These are phyloP conservation scores for Hyphopichia buzzinii DNA, from an alignment of 1,139 yeast genomes.

Conservation along the genomic window DNA sequence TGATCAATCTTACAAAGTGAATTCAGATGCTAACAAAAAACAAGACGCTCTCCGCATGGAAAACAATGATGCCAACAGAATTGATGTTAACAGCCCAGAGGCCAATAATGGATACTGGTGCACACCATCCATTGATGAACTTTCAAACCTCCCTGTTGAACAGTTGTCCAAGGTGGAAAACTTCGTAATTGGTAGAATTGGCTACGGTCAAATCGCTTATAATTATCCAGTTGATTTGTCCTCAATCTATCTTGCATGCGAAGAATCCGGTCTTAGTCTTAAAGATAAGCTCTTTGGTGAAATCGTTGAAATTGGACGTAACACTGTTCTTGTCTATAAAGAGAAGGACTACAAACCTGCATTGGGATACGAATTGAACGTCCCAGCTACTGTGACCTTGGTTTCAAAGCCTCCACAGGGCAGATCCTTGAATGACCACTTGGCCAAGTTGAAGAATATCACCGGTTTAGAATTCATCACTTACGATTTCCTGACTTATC, in stretches of 20 bases:
- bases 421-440: slow-evolving; percentile 28
- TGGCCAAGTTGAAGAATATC: slow-evolving; percentile 49
- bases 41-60: slow-evolving; percentile 3
- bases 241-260: slow-evolving; percentile 22
- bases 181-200: slow-evolving; percentile 74
- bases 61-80: slow-evolving; percentile 5
- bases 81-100: slow-evolving; percentile 7
- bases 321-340: slow-evolving; percentile 67
- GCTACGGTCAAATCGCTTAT: slow-evolving; percentile 74
- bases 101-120: slow-evolving; percentile 69
- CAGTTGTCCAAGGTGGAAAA: slow-evolving; percentile 60
- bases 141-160: slow-evolving; percentile 44
- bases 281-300: slow-evolving; percentile 50
- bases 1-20: slow-evolving; percentile 14
- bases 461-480: slow-evolving; percentile 76
- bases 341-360: slow-evolving; percentile 52
- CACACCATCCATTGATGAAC: slow-evolving; percentile 61
- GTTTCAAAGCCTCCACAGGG: slow-evolving; percentile 58
- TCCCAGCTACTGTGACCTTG: slow-evolving; percentile 79
- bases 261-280: slow-evolving; percentile 29
- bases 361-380: slow-evolving; percentile 72
- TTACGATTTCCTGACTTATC: slow-evolving; percentile 72
- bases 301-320: slow-evolving; percentile 54
- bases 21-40: slow-evolving; percentile 2
- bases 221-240: slow-evolving; percentile 72